Evolutionary conservation across 2,329 filamentous ascomycete genomes (phyloP), one percentile per base, ranked within the genome.

Genomic region (Cladorrhinum sp.): DNA sequence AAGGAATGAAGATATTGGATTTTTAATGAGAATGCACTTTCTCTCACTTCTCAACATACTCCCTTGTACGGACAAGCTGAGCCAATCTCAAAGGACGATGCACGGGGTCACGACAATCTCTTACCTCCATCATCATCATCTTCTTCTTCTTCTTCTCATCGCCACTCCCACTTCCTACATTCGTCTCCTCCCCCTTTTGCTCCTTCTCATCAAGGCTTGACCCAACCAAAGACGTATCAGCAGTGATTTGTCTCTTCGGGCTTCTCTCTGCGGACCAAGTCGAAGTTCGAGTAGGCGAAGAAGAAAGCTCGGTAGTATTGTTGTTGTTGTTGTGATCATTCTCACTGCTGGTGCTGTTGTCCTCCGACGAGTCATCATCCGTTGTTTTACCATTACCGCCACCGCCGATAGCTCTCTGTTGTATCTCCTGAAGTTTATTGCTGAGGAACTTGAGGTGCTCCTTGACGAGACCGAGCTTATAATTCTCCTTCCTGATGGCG

Each of bases 401-500:
- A 36, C 33, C 14, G 12, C 12, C 9, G 26, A 28, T 9, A 36
- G 12, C 33, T 36, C 33, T 36, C 33, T 36, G 33, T 9, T 16
- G 33, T 36, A 51, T 46, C 5, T 16, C 14, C 16, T 53, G 48
- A 21, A 71, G 36, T 14, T 55, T 46, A 30, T 59, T 46, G 46
- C 59, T 67, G 8, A 65, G 57, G 46, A 18, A 24, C 52, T 52
- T 53, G 16, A 70, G 60, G 24, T 56, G 55, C 7, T 59, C 57
- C 61, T 62, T 69, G 54, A 67, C 59, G 20, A 39, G 49, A 2
- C 52, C 49, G 2, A 69, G 39, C 48, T 51, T 58, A 49, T 21
- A 52, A 21, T 30, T 30, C 26, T 53, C 33, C 14, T 52, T 55
- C 1, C 26, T 42, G 5, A 26, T 16, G 2, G 33, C 55, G 28